Evolutionary conservation across 768 basidiomycete genomes (phyloP).

Genomic region (Russula sp.): DNA sequence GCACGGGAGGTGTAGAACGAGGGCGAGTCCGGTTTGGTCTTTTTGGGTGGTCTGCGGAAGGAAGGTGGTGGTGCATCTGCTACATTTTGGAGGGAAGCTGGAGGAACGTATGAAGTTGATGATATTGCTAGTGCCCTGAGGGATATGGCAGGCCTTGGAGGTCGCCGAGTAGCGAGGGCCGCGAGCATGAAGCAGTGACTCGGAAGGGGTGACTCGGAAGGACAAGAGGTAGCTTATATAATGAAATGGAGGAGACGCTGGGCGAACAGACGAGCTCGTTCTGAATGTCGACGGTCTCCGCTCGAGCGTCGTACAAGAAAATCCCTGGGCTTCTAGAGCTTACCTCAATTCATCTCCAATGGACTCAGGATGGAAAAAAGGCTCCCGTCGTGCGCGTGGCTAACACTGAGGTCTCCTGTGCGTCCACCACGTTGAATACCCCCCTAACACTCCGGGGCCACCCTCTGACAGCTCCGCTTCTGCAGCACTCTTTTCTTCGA

Average conservation of each 20-base stretch:
- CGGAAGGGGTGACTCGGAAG: not conserved
- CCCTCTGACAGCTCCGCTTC: not conserved
- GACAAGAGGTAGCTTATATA: conserved; percentile 15
- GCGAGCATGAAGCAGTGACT: conserved; percentile 3
- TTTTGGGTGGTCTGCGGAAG: conserved; percentile 15
- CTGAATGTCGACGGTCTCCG: conserved; percentile 40
- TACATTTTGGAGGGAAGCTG: conserved; percentile 33
- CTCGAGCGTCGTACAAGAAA: conserved; percentile 86
- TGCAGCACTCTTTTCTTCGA: conserved; percentile 79
- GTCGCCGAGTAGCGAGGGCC: conserved; percentile 7
- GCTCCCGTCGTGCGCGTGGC: conserved; percentile 62
- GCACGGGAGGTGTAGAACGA: conserved; percentile 83
- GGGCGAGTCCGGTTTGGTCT: conserved; percentile 56
- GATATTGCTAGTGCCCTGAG: conserved; percentile 31
- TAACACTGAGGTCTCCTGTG: conserved; percentile 59
- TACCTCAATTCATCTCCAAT: conserved; percentile 68
- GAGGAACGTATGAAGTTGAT: conserved; percentile 35
- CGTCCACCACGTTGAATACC: conserved; percentile 27
- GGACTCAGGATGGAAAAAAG: conserved; percentile 72
- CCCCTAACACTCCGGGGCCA: not conserved
- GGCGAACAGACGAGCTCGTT: conserved; percentile 2
- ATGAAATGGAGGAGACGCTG: conserved; percentile 9
- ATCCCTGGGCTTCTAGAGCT: conserved; percentile 69
- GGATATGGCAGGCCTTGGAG: conserved; percentile 7
- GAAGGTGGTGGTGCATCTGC: conserved; percentile 15